Conservation (phyloP, 2,329 filamentous ascomycete species). For the Ophiobolus disseminans region DNA sequence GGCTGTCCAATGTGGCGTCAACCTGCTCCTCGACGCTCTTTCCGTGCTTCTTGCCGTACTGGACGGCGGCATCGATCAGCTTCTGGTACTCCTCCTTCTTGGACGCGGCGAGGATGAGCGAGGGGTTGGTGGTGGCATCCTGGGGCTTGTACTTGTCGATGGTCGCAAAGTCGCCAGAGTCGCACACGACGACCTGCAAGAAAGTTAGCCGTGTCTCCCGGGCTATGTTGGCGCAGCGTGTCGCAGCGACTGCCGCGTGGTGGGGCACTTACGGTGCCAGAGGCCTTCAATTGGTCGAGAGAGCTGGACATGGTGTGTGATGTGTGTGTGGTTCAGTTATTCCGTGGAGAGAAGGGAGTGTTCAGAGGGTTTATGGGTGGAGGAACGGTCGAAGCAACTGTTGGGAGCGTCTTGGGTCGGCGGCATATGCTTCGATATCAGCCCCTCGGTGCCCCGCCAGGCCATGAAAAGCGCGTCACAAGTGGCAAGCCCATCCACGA, state of each 20-base stretch:
- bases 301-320: conserved; percentile 74
- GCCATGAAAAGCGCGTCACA: conserved; percentile 42
- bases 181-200: conserved; percentile 85
- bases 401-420: conserved; percentile 28
- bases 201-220: conserved; percentile 16
- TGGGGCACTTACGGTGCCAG: conserved; percentile 82
- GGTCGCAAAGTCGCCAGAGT: conserved; percentile 85
- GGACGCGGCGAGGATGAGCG: conserved; percentile 94
- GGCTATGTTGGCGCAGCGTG: conserved; percentile 7
- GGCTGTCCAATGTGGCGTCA: conserved; percentile 87
- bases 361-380: conserved; percentile 8
- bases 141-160: conserved; percentile 99
- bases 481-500: conserved; percentile 34
- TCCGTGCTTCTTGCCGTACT: conserved; percentile 80
- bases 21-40: conserved; percentile 78
- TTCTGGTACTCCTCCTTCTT: conserved; percentile 97
- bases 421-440: conserved; percentile 29
- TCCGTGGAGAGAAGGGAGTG: conserved; percentile 3
- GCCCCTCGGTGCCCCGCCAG: conserved; percentile 34
- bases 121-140: conserved; percentile 99
- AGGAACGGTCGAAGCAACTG: conserved; percentile 20
- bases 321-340: conserved; percentile 4
- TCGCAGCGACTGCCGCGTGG: too few species aligned
- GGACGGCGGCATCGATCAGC: conserved; percentile 85
- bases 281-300: conserved; percentile 95